Evolutionary conservation across 768 basidiomycete genomes (phyloP).

Genomic region (Trametes villosa): DNA sequence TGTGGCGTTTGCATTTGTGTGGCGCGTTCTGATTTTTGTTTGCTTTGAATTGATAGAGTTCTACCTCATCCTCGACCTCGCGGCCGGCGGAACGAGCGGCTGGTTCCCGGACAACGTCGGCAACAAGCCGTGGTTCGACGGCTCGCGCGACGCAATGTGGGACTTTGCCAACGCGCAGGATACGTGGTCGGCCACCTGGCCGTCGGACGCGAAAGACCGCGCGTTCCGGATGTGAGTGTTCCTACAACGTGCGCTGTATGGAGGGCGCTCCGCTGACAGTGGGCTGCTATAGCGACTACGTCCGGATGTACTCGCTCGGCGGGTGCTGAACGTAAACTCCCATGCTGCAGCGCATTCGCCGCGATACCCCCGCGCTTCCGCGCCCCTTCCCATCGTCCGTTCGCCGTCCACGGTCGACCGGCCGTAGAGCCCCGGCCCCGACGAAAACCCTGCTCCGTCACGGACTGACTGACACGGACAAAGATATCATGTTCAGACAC

Average conservation of each 20-base stretch:
- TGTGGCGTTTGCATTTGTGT: background rate
- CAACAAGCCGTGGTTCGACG: slow-evolving; percentile 68
- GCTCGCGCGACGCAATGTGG: slow-evolving; percentile 63
- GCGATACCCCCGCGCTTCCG: background rate
- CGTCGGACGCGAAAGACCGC: slow-evolving; percentile 58
- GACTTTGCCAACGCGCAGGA: slow-evolving; percentile 66
- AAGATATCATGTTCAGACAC: slow-evolving; percentile 1
- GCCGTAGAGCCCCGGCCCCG: background rate
- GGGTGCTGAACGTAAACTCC: slow-evolving; percentile 18
- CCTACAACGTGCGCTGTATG: background rate
- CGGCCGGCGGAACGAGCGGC: slow-evolving; percentile 80
- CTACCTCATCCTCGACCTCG: slow-evolving; percentile 81
- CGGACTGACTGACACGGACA: slow-evolving; percentile 14
- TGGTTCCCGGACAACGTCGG: slow-evolving; percentile 69
- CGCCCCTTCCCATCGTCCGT: background rate
- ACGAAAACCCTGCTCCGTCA: background rate
- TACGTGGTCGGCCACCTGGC: slow-evolving; percentile 81
- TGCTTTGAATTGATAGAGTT: slow-evolving; percentile 51
- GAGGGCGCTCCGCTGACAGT: slow-evolving; percentile 1
- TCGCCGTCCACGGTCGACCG: background rate
- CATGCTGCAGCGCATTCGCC: background rate
- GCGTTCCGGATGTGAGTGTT: slow-evolving; percentile 67
- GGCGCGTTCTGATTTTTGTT: background rate
- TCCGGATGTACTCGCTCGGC: slow-evolving; percentile 42
- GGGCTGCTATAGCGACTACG: slow-evolving; percentile 33